Base-by-base conservation (phyloP, 192 early-diverging fungal species). In the Backusella australiensis region DNA sequence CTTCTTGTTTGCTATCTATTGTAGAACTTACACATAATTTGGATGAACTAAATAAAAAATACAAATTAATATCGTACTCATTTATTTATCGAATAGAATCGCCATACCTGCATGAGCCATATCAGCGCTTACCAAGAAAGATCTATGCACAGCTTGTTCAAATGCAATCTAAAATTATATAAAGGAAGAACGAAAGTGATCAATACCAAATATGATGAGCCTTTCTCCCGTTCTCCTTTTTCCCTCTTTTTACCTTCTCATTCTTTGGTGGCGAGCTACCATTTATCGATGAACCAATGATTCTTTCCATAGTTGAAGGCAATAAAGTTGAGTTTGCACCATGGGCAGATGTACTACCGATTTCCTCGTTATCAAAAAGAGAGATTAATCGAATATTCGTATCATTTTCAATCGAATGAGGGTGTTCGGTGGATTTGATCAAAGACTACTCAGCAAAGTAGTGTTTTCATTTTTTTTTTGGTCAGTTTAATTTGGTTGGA, bases 301-400 rank as follows among this genome's bases (percentile, higher is more conserved):
- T 83, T 59, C 94, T 85, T 68, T 89, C 86, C 66, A 96, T 75
- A n/a, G 92, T 89, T 26, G 90, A 80, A 70, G 91, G 94, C 29
- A 96, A 83, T 72, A 99, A 83, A 73, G 93, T 93, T 12, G 95
- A 96, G 80, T 94, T 92, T 21, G 98, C 98, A 65, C 98, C 98
- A 76, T 97, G 93, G 6, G 96, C 97, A 34, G 95, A 92, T 11
- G 86, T 89, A 34, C 94, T 96, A 34, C 98, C 98, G 35, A 99
- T 90, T 80, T 99, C 98, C 83, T 99, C 98, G 86, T 99, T 98
- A 82, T 99, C 98, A 80, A 99, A 99, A 52, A 99, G 87, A 14
- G 93, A 86, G 42, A 97, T 86, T 39, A 99, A 83, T 53, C 97
- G 92, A 79, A 98, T 90, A 66, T 92, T 88, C 46, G 89, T 74